Evolutionary conservation across 2,329 filamentous ascomycete genomes (phyloP), one percentile per base, ranked within the genome.

Genomic region (Biscogniauxia marginata): DNA sequence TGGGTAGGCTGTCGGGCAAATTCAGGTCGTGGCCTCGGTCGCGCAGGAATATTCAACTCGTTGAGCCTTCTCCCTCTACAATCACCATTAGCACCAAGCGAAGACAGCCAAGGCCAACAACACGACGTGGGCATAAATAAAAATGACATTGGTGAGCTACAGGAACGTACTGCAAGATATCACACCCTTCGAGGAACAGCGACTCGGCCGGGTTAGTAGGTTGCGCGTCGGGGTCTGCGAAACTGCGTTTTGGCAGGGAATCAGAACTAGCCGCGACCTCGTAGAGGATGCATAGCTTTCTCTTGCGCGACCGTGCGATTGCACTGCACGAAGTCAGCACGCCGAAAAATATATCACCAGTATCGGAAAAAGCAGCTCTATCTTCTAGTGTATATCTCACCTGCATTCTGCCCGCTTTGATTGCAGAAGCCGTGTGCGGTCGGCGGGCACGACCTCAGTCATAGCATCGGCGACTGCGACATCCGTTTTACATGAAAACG

Each of bases 251-350:
- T 67, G 84, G 83, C 67, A 86, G 78, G 73, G 78, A 77, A 74
- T 85, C 79, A 70, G 81, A 76, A 74, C 87, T 85, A 74, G 88
- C 89, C 79, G 90, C 87, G 82, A 90, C 84, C 67, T 84, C 82
- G 79, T 89, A 96, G 68, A 96, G 84, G 79, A 95, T 89, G 74
- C 88, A 88, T 73, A 96, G 83, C 82, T 96, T 96, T 75, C 91
- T 87, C 84, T 96, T 95, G 76, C 90, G 89, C 82, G 89, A 91
- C 76, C 82, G 83, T 81, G 89, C 84, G 83, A 88, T 87, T 83
- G 83, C 81, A 77, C 86, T 89, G 71, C 57, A 65, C 60, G 60
- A 21, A 44, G 71, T 84, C 61, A 84, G 74, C 69, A 80, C 55
- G 56, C 58, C 69, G 51, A 76, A 77, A 75, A 67, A 66, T 54